phyloP scores from a whole-genome alignment of 352 stramenopile species.

The Aphanomyces invadans region DNA sequence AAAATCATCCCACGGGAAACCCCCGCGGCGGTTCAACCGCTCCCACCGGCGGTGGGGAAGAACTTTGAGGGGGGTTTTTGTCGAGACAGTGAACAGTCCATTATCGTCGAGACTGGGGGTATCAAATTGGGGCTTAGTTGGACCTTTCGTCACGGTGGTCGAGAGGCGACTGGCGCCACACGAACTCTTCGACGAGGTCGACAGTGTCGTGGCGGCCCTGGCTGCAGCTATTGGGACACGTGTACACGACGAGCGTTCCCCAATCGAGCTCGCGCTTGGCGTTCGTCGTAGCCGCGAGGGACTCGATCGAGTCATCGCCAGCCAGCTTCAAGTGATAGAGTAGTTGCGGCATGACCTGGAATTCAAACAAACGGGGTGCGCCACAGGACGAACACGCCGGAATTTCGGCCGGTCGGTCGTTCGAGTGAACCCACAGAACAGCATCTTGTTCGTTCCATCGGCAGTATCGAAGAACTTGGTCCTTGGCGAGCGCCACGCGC shows the following conservation, averaged over 20 bases:
- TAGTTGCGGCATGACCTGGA: slow-evolving; percentile 93
- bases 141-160: background rate
- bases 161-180: slow-evolving; percentile 72
- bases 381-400: slow-evolving; percentile 79
- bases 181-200: slow-evolving; percentile 46
- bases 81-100: too few relatives aligned
- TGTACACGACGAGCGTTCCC: slow-evolving; percentile 89
- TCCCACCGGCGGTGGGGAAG: too few relatives aligned
- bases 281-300: slow-evolving; percentile 30
- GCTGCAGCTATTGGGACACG: slow-evolving; percentile 85
- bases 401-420: slow-evolving; percentile 29
- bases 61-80: too few relatives aligned
- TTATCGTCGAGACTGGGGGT: too few relatives aligned
- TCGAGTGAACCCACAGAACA: slow-evolving; percentile 84
- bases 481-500: slow-evolving; percentile 68
- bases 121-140: too few relatives aligned
- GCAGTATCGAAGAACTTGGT: slow-evolving; percentile 84
- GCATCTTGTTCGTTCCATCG: slow-evolving; percentile 68
- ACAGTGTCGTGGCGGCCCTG: slow-evolving; percentile 30
- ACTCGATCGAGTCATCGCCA: slow-evolving; percentile 41
- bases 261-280: slow-evolving; percentile 72
- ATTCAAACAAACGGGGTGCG: slow-evolving; percentile 85
- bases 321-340: slow-evolving; percentile 87
- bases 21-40: too few relatives aligned
- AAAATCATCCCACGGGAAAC: background rate